Evolutionary conservation across 2,329 filamentous ascomycete species (phyloP).

Genomic region (Malbranchea zuffiana): DNA sequence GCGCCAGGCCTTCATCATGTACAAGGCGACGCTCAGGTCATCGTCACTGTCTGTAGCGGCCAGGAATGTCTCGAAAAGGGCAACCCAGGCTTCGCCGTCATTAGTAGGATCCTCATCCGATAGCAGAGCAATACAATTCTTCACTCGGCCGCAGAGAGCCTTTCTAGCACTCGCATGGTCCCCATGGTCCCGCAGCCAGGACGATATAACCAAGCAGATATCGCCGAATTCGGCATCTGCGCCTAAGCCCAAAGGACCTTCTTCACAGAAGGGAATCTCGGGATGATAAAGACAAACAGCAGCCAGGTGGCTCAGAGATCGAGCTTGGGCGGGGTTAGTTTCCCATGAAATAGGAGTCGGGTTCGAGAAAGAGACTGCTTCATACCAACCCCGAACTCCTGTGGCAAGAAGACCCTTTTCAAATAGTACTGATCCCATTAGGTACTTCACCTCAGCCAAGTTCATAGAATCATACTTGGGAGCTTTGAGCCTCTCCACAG

Average conservation of each 20-base stretch:
- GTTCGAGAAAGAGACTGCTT: no score
- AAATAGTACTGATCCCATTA: no score
- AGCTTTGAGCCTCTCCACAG: no score
- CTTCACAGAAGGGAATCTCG: no score
- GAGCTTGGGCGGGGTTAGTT: no score
- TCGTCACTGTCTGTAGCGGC: neutral
- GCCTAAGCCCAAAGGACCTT: neutral
- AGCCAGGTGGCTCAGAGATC: neutral
- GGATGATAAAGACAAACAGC: neutral
- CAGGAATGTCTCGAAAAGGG: neutral
- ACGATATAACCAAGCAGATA: conserved; percentile 1
- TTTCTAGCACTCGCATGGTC: neutral
- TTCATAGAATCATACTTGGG: no score
- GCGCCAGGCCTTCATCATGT: no score
- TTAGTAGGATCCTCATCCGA: conserved; percentile 2
- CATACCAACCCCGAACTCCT: no score
- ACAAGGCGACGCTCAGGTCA: no score
- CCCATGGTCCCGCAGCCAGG: conserved; percentile 1
- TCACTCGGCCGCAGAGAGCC: conserved; percentile 2
- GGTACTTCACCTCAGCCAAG: no score
- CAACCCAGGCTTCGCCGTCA: neutral
- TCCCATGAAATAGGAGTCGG: no score
- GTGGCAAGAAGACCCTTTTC: no score
- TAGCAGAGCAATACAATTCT: conserved; percentile 1
- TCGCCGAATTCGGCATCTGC: neutral